Percentiles rank a stretch among this genome's conserved stretches.
phyloP scores from a whole-genome alignment of 192 early-diverging fungal genomes.

The Funneliformis geosporum region DNA sequence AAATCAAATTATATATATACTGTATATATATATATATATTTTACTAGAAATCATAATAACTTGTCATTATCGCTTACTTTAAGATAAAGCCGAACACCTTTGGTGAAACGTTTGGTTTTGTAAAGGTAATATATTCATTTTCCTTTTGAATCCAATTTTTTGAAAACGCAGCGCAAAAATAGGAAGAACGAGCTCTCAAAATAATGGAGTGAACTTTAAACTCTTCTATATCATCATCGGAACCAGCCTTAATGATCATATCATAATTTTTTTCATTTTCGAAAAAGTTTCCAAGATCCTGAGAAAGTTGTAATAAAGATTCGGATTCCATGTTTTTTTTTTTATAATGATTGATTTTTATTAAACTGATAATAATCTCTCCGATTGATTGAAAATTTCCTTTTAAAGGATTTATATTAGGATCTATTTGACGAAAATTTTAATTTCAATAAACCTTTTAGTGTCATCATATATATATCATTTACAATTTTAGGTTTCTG shows the following conservation, averaged over 20 bases:
- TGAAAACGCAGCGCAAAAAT: slow-evolving; percentile 22
- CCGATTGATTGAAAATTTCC: too few relatives aligned
- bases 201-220: slow-evolving; percentile 11
- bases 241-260: not conserved
- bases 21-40: too few relatives aligned
- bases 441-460: too few relatives aligned
- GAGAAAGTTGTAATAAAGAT: not conserved
- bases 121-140: slow-evolving; percentile 7
- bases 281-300: not conserved
- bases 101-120: slow-evolving; percentile 27
- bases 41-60: too few relatives aligned
- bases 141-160: slow-evolving; percentile 8
- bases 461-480: too few relatives aligned
- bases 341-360: too few relatives aligned
- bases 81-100: not conserved
- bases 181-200: slow-evolving; percentile 3
- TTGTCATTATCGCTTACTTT: not conserved
- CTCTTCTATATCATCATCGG: not conserved
- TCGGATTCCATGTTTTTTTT: not conserved
- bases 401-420: too few relatives aligned
- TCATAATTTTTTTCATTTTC: not conserved
- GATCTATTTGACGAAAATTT: too few relatives aligned
- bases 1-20: too few relatives aligned
- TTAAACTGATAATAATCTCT: too few relatives aligned
- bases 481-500: too few relatives aligned